Evolutionary conservation across 176 grass and related monocot species (phyloP).

Genomic region (Aegilops tauschii): DNA sequence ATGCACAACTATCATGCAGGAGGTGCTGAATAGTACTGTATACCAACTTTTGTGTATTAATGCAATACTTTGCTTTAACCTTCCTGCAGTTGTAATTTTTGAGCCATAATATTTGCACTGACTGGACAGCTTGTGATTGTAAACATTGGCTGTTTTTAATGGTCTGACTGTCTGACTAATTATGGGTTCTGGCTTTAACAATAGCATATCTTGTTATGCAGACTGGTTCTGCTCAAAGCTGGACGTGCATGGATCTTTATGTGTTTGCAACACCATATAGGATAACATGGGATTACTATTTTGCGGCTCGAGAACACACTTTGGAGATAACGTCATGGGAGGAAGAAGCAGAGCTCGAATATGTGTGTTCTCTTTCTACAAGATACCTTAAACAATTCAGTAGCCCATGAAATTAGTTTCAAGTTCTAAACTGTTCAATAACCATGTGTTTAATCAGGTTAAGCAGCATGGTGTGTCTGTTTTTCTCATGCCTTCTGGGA

Average conservation of each 20-base stretch:
- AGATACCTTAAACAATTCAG: background rate
- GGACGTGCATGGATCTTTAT: slow-evolving; percentile 98
- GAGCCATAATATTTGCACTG: background rate
- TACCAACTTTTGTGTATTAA: background rate
- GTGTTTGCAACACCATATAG: slow-evolving; percentile 94
- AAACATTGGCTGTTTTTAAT: background rate
- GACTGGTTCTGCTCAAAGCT: slow-evolving; percentile 79
- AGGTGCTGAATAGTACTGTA: background rate
- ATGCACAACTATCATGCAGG: background rate
- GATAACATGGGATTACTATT: slow-evolving; percentile 94
- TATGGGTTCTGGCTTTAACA: background rate
- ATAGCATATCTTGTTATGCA: slow-evolving; percentile 18
- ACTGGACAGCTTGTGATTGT: background rate
- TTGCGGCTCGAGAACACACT: slow-evolving; percentile 56
- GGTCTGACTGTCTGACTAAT: background rate
- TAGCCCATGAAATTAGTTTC: slow-evolving; percentile 11
- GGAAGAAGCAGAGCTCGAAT: slow-evolving; percentile 67
- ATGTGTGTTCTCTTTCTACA: slow-evolving; percentile 1
- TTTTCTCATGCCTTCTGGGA: slow-evolving; percentile 94
- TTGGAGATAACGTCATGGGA: slow-evolving; percentile 89
- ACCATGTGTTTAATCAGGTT: slow-evolving; percentile 52
- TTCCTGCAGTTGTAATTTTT: background rate
- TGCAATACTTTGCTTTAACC: background rate
- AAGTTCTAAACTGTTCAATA: slow-evolving; percentile 8
- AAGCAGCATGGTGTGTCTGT: slow-evolving; percentile 91